Base-by-base conservation (phyloP, 768 basidiomycete genomes). In the Fomitopsis serialis region DNA sequence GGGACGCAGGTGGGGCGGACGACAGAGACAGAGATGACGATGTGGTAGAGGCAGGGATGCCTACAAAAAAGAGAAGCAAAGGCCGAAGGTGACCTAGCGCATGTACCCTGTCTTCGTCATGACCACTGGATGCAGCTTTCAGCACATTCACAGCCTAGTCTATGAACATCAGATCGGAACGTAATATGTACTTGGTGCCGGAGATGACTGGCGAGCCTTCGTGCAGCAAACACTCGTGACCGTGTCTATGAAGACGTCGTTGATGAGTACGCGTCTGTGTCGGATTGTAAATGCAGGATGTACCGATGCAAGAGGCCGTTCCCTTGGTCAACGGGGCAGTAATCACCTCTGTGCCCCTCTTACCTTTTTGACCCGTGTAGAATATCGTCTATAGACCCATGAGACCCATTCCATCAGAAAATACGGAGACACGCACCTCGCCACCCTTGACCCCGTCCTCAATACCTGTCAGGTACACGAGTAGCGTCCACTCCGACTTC, bases 21-120 rank as follows among this genome's bases (percentile, higher is more conserved):
- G 87, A 92, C 50, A 78, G 79, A 64, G 95, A 97, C 70, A 75
- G 93, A 55, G 96, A 98, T 59, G 96, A 99, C 64, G 96, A 98
- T 71, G 76, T 85, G 19, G 82, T 92, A 8, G 89, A 98, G 70
- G 93, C 90, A 43, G 95, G 93, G 1, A 84, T 96, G 80, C 90
- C 92, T 15, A 71, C 62, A 42, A 72, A 73, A 53, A 84, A 80
- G 72, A 85, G 78, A 50, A 53, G 47, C 15, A 87, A 78, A 67
- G 69, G 74, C 25, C 72, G 76, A 56, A 64, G 74, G 55, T 72
- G 68, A 51, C 11, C 37, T 15, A 27, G 13, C 7, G 13, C 37
- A 15, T 17, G 37, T 40, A 40, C 13, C 15, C 6, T 40, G 15
- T 17, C 15, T 25, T 27, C 37, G 6, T 6, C 8, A 40, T 40